Evolutionary conservation across 106 monocot genomes (phyloP).

Genomic region (Acorus gramineus): DNA sequence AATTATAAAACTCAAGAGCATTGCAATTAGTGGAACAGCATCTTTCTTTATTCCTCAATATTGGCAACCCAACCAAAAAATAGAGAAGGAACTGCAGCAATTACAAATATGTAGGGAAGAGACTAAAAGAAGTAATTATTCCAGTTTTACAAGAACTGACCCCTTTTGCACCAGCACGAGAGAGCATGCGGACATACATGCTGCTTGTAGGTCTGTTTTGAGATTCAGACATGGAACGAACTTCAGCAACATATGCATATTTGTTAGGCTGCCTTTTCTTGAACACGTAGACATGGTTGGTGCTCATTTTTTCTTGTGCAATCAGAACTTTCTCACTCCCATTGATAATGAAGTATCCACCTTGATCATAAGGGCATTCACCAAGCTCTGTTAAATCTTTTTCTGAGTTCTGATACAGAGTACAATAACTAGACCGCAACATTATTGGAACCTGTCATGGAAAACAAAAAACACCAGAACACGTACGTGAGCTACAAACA

Average conservation of each 20-base stretch:
- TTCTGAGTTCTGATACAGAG: slow-evolving; percentile 84
- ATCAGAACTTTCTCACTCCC: slow-evolving; percentile 97
- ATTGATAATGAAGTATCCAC: slow-evolving; percentile 95
- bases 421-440: slow-evolving; percentile 90
- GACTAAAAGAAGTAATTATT: background rate
- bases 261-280: slow-evolving; percentile 99
- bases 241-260: slow-evolving; percentile 91
- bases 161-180: slow-evolving; percentile 93
- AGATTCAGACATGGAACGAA: slow-evolving; percentile 91
- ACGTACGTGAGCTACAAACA: background rate
- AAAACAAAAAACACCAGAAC: slow-evolving; percentile 1
- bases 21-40: too few species aligned
- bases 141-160: slow-evolving; percentile 23
- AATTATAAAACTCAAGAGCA: background rate
- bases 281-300: slow-evolving; percentile 98
- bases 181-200: slow-evolving; percentile 98
- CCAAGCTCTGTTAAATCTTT: slow-evolving; percentile 93
- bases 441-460: slow-evolving; percentile 72
- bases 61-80: background rate
- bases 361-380: slow-evolving; percentile 96
- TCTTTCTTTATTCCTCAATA: too few species aligned
- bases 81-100: background rate
- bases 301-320: slow-evolving; percentile 98
- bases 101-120: background rate
- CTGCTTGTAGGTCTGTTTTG: slow-evolving; percentile 98